Conservation (phyloP, 1,139 yeast genomes). For the Kodamaea alishanica region DNA sequence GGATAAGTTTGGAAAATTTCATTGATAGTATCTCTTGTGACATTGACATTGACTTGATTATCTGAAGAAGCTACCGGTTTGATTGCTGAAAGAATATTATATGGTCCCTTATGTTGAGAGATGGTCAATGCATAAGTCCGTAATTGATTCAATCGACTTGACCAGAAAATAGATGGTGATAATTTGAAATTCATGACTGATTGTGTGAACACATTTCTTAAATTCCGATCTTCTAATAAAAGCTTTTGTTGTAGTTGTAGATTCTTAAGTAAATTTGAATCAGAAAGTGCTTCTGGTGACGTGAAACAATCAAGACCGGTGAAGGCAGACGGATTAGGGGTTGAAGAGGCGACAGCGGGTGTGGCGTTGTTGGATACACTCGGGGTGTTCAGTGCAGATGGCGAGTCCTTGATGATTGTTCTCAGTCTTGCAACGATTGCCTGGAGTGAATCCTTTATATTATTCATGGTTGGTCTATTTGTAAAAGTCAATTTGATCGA, state of each 20-base stretch:
- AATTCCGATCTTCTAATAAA: conserved; percentile 62
- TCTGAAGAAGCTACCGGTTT: conserved; percentile 90
- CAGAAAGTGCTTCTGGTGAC: conserved; percentile 30
- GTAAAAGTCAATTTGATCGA: conserved; percentile 60
- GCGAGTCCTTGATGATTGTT: conserved; percentile 37
- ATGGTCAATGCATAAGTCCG: conserved; percentile 83
- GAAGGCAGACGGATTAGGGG: conserved; percentile 8
- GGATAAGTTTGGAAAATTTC: conserved; percentile 94
- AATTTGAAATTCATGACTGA: conserved; percentile 79
- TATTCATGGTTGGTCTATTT: conserved; percentile 72
- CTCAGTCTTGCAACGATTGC: conserved; percentile 67
- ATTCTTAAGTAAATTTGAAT: conserved; percentile 54
- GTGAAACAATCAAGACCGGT: conserved; percentile 14
- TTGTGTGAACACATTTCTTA: conserved; percentile 78
- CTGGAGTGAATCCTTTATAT: conserved; percentile 65
- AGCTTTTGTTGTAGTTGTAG: conserved; percentile 75
- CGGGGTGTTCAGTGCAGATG: conserved; percentile 2
- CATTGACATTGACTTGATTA: conserved; percentile 85
- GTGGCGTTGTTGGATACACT: conserved; percentile 5
- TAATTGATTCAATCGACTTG: conserved; percentile 70
- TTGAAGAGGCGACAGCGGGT: conserved; percentile 3
- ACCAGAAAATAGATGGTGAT: conserved; percentile 85
- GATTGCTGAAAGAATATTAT: conserved; percentile 88
- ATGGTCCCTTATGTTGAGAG: conserved; percentile 87
- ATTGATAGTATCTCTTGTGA: conserved; percentile 84